Evolutionary conservation across 148 eudicot species (phyloP).

Genomic region (Persicaria tinctoria): DNA sequence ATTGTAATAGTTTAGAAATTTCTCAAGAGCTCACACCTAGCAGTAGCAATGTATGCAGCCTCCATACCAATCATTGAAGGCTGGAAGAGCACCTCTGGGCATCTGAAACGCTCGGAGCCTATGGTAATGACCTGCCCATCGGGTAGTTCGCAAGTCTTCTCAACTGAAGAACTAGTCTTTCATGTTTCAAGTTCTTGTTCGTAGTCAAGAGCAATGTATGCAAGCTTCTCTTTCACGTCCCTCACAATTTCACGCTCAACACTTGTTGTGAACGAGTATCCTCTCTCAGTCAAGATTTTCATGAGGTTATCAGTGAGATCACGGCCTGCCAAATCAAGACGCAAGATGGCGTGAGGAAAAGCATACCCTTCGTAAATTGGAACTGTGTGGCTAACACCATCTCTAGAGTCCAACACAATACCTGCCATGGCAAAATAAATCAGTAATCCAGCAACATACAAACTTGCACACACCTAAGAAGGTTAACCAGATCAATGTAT

Average conservation of each 20-base stretch:
- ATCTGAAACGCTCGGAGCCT: conserved; percentile 59
- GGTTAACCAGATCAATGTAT: not conserved
- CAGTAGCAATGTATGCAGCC: too few species aligned
- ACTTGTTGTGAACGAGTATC: conserved; percentile 45
- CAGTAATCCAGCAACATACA: not conserved
- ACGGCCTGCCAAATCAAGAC: conserved; percentile 58
- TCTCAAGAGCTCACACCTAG: too few species aligned
- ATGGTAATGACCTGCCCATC: conserved; percentile 59
- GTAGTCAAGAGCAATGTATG: conserved; percentile 51
- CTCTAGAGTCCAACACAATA: conserved; percentile 49
- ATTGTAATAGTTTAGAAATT: too few species aligned
- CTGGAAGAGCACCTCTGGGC: conserved; percentile 69
- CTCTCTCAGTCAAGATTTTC: conserved; percentile 53
- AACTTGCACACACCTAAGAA: too few species aligned
- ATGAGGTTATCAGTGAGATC: conserved; percentile 51
- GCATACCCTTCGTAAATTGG: conserved; percentile 46
- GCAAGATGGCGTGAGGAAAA: conserved; percentile 43
- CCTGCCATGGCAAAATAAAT: conserved; percentile 21
- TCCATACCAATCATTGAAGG: conserved; percentile 67
- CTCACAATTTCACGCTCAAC: conserved; percentile 64
- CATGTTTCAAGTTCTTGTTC: conserved; percentile 54
- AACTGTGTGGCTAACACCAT: conserved; percentile 53
- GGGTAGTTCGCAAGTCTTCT: conserved; percentile 59
- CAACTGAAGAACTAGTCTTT: conserved; percentile 53
- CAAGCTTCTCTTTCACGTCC: conserved; percentile 48